Conservation (phyloP, 139 green algal species). For the Micractinium conductrix region DNA sequence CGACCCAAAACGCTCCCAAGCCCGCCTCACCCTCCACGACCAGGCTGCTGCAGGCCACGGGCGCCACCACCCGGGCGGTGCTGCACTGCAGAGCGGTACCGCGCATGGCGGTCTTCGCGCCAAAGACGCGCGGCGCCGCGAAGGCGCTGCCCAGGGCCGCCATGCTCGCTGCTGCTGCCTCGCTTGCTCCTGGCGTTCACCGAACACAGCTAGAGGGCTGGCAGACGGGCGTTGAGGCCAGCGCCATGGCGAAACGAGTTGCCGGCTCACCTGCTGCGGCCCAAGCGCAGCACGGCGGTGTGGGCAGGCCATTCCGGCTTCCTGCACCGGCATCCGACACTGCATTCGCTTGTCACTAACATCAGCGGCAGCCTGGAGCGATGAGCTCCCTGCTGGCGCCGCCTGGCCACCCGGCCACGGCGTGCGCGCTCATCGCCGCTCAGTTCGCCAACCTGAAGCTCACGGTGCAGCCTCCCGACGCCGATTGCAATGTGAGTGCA, state of each 20-base stretch:
- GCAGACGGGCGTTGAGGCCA: too few relatives aligned
- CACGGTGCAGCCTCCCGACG: slow-evolving; percentile 55
- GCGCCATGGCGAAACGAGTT: too few relatives aligned
- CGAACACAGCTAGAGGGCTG: not conserved
- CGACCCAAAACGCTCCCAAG: too few relatives aligned
- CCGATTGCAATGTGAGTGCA: slow-evolving; percentile 48
- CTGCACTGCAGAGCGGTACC: slow-evolving; percentile 22
- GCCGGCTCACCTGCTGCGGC: not conserved
- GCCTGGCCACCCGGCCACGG: slow-evolving; percentile 57
- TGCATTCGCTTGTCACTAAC: too few relatives aligned
- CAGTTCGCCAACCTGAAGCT: slow-evolving; percentile 46
- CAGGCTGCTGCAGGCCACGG: slow-evolving; percentile 18
- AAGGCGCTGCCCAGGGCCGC: not conserved
- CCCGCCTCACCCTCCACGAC: slow-evolving; percentile 32
- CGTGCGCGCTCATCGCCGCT: slow-evolving; percentile 53
- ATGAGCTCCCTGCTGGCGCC: slow-evolving; percentile 52
- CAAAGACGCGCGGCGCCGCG: slow-evolving; percentile 11
- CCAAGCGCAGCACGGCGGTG: slow-evolving; percentile 7
- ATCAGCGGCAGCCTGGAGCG: not conserved
- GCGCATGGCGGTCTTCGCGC: slow-evolving; percentile 6
- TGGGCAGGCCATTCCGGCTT: not conserved
- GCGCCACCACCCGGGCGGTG: not conserved
- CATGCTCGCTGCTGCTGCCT: not conserved
- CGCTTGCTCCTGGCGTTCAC: not conserved
- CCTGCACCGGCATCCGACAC: too few relatives aligned